Conservation (phyloP, 495 filamentous ascomycete species). For the Penicillium turbatum region DNA sequence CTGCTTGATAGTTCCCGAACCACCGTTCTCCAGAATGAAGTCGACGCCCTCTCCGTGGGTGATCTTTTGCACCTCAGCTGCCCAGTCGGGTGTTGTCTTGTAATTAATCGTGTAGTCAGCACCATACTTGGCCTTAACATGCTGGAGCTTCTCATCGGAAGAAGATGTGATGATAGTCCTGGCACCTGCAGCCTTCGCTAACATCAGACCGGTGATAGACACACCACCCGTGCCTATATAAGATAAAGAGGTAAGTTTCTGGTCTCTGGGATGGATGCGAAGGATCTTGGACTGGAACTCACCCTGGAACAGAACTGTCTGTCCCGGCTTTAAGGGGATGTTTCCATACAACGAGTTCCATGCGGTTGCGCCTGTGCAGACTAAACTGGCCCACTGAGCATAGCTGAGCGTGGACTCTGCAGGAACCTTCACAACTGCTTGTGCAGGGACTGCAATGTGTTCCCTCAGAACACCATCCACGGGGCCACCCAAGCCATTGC, state of each 20-base stretch:
- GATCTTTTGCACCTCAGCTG: slow-evolving; percentile 54
- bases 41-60: slow-evolving; percentile 57
- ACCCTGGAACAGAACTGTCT: slow-evolving; percentile 65
- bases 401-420: slow-evolving; percentile 49
- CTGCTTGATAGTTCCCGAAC: slow-evolving; percentile 53
- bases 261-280: not conserved
- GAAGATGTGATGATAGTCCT: not conserved
- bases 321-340: slow-evolving; percentile 46
- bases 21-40: slow-evolving; percentile 61
- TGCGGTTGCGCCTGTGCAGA: slow-evolving; percentile 56
- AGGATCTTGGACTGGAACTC: slow-evolving; percentile 15
- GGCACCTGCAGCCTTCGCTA: slow-evolving; percentile 66
- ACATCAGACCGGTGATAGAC: slow-evolving; percentile 63
- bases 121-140: not conserved
- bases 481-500: slow-evolving; percentile 58
- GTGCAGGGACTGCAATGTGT: slow-evolving; percentile 57
- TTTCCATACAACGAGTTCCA: slow-evolving; percentile 74
- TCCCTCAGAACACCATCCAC: slow-evolving; percentile 62
- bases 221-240: slow-evolving; percentile 62
- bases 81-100: slow-evolving; percentile 52
- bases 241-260: not conserved
- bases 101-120: not conserved
- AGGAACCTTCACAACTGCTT: slow-evolving; percentile 58
- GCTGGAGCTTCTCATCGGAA: not conserved
- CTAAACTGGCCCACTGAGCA: slow-evolving; percentile 54